These are phyloP conservation scores for Fraxinus greggii DNA, from an alignment of 305 asterid genomes.

Conservation along the genomic window DNA sequence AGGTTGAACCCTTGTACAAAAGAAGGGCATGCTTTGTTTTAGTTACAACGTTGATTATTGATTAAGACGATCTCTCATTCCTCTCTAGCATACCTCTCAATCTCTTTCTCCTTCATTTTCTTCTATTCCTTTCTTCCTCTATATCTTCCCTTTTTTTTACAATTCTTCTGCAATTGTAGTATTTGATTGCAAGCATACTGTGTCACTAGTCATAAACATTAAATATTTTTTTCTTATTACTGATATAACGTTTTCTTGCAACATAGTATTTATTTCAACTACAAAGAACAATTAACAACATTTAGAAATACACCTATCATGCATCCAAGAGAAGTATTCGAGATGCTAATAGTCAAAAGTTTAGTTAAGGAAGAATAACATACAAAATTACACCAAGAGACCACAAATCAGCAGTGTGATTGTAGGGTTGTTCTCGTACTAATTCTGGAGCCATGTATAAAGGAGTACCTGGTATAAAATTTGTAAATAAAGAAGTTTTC, in stretches of 20 bases:
- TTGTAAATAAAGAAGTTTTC: conserved; percentile 28
- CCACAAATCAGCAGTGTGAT: conserved; percentile 99
- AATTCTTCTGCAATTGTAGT: not conserved
- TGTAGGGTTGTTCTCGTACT: conserved; percentile 99
- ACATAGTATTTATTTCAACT: conserved; percentile 1
- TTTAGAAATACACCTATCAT: not conserved
- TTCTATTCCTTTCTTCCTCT: not conserved
- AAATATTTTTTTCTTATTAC: not conserved
- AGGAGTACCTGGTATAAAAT: conserved; percentile 75
- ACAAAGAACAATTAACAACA: not conserved
- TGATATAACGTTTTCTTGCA: not conserved
- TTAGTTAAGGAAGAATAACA: conserved; percentile 31
- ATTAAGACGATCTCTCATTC: not conserved
- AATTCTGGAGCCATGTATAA: conserved; percentile 99
- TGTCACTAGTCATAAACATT: not conserved
- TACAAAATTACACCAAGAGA: conserved; percentile 99
- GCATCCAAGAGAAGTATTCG: not conserved
- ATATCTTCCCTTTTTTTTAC: not conserved
- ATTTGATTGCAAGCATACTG: not conserved
- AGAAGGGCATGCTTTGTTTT: not conserved
- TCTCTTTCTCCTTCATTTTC: not conserved
- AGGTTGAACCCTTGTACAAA: not conserved
- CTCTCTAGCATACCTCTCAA: not conserved
- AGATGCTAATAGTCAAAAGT: conserved; percentile 13
- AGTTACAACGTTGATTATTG: not conserved